These are phyloP conservation scores for Pichia kluyveri DNA, from an alignment of 805 yeast species.

Conservation along the genomic window DNA sequence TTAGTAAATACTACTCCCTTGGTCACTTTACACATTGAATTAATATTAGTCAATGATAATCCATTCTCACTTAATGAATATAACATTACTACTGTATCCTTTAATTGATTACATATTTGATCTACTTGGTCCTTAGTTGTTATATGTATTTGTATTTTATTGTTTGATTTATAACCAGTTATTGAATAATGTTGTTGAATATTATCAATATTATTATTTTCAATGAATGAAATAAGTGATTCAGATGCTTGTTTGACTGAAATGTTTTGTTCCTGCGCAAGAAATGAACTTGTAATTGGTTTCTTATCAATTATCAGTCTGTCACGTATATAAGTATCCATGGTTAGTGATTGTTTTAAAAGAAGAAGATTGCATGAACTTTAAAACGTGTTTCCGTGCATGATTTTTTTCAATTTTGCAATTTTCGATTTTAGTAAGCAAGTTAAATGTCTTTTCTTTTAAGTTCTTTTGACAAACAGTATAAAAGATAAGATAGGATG, in stretches of 20 bases:
- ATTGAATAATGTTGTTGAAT: not conserved
- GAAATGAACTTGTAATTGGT: constrained; percentile 19
- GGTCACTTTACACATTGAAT: not conserved
- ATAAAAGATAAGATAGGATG: constrained; percentile 11
- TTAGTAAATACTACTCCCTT: not conserved
- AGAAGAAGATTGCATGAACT: not conserved
- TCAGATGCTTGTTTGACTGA: constrained; percentile 14
- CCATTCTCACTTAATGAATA: not conserved
- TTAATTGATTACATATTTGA: not conserved
- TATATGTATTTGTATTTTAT: not conserved
- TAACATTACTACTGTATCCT: not conserved
- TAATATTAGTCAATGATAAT: not conserved
- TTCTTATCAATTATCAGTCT: constrained; percentile 6
- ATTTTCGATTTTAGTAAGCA: no score
- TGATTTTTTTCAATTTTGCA: no score
- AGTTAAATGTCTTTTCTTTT: no score
- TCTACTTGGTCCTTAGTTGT: not conserved
- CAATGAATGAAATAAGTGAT: not conserved
- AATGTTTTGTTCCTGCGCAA: constrained; percentile 16
- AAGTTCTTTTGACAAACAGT: not conserved
- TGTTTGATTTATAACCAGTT: not conserved
- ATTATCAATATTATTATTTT: not conserved
- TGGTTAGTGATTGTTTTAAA: not conserved
- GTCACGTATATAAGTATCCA: not conserved
- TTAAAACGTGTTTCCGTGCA: no score